phyloP scores from a whole-genome alignment of 75 land plant genomes.

The Larix kaempferi region DNA sequence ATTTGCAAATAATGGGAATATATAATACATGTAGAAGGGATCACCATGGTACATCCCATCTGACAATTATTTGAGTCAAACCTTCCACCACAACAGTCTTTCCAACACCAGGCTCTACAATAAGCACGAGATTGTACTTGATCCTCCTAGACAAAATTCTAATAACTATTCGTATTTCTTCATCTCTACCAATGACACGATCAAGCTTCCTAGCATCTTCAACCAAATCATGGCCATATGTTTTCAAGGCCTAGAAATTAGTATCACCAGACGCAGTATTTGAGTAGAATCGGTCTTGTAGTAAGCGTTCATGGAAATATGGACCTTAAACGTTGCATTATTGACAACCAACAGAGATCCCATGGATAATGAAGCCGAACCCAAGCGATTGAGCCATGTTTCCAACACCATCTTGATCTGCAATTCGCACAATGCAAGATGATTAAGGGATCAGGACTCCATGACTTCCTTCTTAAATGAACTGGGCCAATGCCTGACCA shows the following conservation, averaged over 20 bases:
- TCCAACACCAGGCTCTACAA: slow-evolving; percentile 98
- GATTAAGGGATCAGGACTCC: no score
- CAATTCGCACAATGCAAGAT: no score
- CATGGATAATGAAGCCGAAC: no score
- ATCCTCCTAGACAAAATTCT: slow-evolving; percentile 84
- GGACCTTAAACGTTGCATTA: no score
- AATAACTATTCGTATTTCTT: slow-evolving; percentile 83
- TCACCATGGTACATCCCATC: slow-evolving; percentile 90
- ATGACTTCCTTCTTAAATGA: no score
- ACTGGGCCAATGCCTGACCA: no score
- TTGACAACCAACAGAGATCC: no score
- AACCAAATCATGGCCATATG: slow-evolving; percentile 92
- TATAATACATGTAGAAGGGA: neutral
- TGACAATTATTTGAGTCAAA: slow-evolving; percentile 83
- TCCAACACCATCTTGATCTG: no score
- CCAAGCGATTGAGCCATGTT: no score
- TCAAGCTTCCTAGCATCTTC: slow-evolving; percentile 94
- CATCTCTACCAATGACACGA: slow-evolving; percentile 94
- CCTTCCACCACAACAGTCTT: slow-evolving; percentile 98
- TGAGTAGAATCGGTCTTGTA: no score
- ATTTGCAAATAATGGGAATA: neutral
- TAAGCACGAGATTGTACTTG: slow-evolving; percentile 94
- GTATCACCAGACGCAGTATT: slow-evolving; percentile 88
- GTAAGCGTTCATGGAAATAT: no score
- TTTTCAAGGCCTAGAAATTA: slow-evolving; percentile 81